Percentiles rank a stretch among this genome's conserved stretches.
Conservation (phyloP, 371 early-diverging fungal genomes). For the Apophysomyces elegans region DNA sequence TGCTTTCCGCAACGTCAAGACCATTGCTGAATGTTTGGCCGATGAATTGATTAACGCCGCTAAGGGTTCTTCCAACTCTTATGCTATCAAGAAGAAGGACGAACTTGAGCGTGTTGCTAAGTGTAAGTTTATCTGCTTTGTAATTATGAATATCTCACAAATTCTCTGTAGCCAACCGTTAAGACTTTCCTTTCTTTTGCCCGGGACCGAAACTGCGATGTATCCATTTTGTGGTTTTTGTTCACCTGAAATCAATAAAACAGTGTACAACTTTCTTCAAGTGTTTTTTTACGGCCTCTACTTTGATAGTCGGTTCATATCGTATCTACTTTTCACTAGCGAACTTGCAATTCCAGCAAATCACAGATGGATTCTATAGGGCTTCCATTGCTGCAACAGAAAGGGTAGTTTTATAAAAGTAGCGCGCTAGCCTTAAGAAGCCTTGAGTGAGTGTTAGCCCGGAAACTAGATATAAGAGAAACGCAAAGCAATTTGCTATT, state of each 20-base stretch:
- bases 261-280: constrained; percentile 3
- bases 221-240: not conserved
- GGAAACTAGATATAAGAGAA: too few species aligned
- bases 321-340: too few species aligned
- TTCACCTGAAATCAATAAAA: constrained; percentile 5
- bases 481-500: too few species aligned
- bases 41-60: constrained; percentile 99
- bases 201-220: not conserved
- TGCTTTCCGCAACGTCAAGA: constrained; percentile 74
- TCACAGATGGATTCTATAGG: too few species aligned
- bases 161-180: constrained; percentile 29
- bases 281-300: not conserved
- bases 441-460: too few species aligned
- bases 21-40: constrained; percentile 99
- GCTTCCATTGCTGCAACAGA: too few species aligned
- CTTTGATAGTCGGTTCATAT: not conserved
- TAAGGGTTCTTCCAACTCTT: constrained; percentile 98
- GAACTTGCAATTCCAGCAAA: too few species aligned
- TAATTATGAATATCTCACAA: not conserved
- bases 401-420: too few species aligned
- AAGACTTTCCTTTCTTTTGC: constrained; percentile 1
- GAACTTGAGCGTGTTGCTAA: constrained; percentile 90
- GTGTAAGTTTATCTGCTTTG: constrained; percentile 32
- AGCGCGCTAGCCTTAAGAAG: too few species aligned
- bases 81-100: constrained; percentile 99